phyloP scores from a whole-genome alignment of 495 filamentous ascomycete genomes.

The Neurospora tetraspora region DNA sequence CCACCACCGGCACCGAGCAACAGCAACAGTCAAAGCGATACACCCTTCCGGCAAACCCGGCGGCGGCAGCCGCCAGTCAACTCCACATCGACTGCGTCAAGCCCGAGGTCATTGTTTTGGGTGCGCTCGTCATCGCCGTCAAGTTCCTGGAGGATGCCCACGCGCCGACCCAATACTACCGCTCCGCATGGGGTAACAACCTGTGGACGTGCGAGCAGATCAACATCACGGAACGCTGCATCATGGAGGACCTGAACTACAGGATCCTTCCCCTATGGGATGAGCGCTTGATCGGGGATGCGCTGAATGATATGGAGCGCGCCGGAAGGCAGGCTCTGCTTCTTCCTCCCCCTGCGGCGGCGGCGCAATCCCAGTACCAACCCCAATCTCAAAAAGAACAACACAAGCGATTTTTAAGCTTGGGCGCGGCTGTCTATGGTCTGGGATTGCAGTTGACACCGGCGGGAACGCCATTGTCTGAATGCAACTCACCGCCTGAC shows the following conservation, averaged over 20 bases:
- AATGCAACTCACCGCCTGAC: neutral
- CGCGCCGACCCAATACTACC: conserved; percentile 33
- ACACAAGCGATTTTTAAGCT: conserved; percentile 31
- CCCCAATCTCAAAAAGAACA: conserved; percentile 13
- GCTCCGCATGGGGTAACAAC: conserved; percentile 32
- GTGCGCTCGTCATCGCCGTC: conserved; percentile 38
- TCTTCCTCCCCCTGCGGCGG: conserved; percentile 3
- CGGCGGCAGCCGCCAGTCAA: conserved; percentile 11
- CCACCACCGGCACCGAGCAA: neutral
- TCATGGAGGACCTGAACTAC: conserved; percentile 45
- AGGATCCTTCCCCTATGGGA: conserved; percentile 43
- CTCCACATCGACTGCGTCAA: conserved; percentile 45
- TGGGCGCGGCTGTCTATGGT: conserved; percentile 26
- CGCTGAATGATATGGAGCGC: conserved; percentile 43
- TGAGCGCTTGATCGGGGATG: conserved; percentile 34
- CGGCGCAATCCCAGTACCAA: conserved; percentile 6
- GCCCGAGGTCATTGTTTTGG: conserved; percentile 42
- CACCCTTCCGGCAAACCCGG: conserved; percentile 30
- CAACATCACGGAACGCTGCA: conserved; percentile 43
- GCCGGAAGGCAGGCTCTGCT: conserved; percentile 31
- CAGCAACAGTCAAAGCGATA: conserved; percentile 27
- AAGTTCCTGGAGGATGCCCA: conserved; percentile 45
- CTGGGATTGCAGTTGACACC: conserved; percentile 32
- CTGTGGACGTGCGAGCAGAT: conserved; percentile 44
- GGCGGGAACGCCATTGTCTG: conserved; percentile 28